Evolutionary conservation across 257 asterid genomes (phyloP).

Genomic region (Agastache rugosa): DNA sequence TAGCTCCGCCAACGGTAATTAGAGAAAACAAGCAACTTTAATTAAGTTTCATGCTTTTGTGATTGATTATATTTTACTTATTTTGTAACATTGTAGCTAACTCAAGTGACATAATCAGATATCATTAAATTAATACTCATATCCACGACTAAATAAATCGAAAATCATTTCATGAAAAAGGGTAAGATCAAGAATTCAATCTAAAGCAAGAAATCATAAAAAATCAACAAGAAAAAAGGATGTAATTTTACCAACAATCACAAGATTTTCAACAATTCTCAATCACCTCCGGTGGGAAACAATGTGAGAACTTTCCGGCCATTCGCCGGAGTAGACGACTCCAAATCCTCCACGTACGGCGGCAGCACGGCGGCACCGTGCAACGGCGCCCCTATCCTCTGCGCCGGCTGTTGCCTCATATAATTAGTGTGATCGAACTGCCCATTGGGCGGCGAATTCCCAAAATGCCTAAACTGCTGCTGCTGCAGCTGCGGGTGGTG

Average conservation of each 20-base stretch:
- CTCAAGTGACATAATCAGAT: neutral
- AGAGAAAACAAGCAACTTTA: too few species aligned
- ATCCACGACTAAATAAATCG: neutral
- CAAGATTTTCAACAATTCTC: constrained; percentile 23
- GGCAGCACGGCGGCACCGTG: constrained; percentile 41
- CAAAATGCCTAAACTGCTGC: constrained; percentile 54
- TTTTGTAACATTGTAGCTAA: neutral
- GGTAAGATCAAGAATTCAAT: constrained; percentile 27
- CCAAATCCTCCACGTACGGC: constrained; percentile 65
- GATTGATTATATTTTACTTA: neutral
- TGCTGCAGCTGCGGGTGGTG: constrained; percentile 51
- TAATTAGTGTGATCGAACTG: constrained; percentile 52
- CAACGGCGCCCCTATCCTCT: constrained; percentile 60
- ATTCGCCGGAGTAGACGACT: constrained; percentile 48
- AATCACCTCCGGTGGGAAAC: constrained; percentile 80
- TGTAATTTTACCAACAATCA: neutral
- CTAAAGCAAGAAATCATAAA: constrained; percentile 3
- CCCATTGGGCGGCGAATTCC: constrained; percentile 45
- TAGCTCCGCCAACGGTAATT: too few species aligned
- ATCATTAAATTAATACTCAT: neutral
- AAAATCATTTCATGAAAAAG: neutral
- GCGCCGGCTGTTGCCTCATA: constrained; percentile 58
- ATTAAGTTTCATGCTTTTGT: neutral
- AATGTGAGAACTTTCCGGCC: constrained; percentile 82
- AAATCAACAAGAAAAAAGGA: neutral